Evolutionary conservation across 345 rosid genomes (phyloP), one percentile per base, ranked within the genome.

Genomic region (Eucalyptus curtisii): DNA sequence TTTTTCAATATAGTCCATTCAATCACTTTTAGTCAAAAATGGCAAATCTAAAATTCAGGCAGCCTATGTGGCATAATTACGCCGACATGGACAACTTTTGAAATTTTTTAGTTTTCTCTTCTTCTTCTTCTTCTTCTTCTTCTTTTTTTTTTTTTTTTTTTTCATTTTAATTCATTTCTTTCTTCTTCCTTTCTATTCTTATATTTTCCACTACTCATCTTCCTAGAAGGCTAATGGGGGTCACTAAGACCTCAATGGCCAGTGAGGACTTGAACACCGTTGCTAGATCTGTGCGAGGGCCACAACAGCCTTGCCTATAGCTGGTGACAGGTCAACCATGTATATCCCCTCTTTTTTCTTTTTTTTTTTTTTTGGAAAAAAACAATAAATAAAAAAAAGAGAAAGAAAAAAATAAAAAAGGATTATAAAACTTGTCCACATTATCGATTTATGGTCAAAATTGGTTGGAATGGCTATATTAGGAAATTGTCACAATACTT

Each of bases 291-390:
- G 3, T 24, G 13, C 3, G 30, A 55, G 61, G 61, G 30, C 30
- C 61, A 55, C 61, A 55, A 24, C 0, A 0, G 6, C 61, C 61
- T 55, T 1, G 13, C 30, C 61, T 52, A 52, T 52, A 52, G 5
- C 5, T 52, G 0, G 30, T 0, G 61, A 24, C 1, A 0, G 0
- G 61, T 55, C 0, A 55, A 0, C 6, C 1, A 55, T 55, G 30
- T 55, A 55, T 24, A 55, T 55, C 0, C 61, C 6, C 27, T 55
- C 30, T 24, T 49, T 16, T 48, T 12, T 4, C 3, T 47, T 1
- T 45, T 16, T 15, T 15, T 49, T 15, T 3, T 8, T 17, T 7
- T 49, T 2, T 5, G 13, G 1, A 2, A 3, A 20, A 3, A 52
- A 52, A 52, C 1, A 52, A 19, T 1, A 52, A 52, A 52, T 3